Evolutionary conservation across 139 green algal species (phyloP).

Genomic region (Spirogloea muscicola): DNA sequence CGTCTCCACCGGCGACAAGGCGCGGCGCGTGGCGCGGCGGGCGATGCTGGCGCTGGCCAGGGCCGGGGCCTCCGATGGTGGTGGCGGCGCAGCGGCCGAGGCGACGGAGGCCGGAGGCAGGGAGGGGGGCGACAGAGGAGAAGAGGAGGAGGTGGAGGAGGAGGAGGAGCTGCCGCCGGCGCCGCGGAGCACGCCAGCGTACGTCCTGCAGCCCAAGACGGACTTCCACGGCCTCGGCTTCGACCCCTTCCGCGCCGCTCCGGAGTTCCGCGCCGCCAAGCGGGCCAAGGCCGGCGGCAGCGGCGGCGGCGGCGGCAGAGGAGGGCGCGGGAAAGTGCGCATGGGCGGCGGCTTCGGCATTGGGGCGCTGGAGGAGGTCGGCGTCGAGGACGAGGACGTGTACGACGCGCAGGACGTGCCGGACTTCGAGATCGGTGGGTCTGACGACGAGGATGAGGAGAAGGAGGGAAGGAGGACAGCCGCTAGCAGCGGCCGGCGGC

Average conservation of each 20-base stretch:
- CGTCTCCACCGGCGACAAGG: not conserved
- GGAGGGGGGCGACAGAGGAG: not conserved
- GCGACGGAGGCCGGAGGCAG: not conserved
- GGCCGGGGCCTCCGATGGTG: not conserved
- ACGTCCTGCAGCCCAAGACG: slow-evolving; percentile 69
- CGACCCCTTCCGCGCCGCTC: slow-evolving; percentile 81
- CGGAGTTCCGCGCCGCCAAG: slow-evolving; percentile 67
- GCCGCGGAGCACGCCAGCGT: slow-evolving; percentile 73
- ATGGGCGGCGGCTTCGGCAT: slow-evolving; percentile 79
- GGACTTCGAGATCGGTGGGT: too few relatives aligned
- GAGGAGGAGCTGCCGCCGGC: slow-evolving; percentile 58
- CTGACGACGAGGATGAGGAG: too few relatives aligned
- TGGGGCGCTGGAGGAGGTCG: slow-evolving; percentile 70
- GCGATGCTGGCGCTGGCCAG: slow-evolving; percentile 8
- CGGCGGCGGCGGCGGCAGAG: not conserved
- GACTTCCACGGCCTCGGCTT: slow-evolving; percentile 83
- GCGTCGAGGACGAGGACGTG: slow-evolving; percentile 56
- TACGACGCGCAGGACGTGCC: too few relatives aligned
- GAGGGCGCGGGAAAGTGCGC: not conserved
- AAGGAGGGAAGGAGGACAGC: too few relatives aligned
- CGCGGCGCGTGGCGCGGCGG: not conserved
- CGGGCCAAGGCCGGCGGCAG: not conserved
- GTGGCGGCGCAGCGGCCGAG: slow-evolving; percentile 10
- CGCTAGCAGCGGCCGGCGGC: too few relatives aligned
- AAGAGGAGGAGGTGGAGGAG: not conserved